Base-by-base conservation (phyloP, 352 stramenopile species). In the Discostella stelligera region DNA sequence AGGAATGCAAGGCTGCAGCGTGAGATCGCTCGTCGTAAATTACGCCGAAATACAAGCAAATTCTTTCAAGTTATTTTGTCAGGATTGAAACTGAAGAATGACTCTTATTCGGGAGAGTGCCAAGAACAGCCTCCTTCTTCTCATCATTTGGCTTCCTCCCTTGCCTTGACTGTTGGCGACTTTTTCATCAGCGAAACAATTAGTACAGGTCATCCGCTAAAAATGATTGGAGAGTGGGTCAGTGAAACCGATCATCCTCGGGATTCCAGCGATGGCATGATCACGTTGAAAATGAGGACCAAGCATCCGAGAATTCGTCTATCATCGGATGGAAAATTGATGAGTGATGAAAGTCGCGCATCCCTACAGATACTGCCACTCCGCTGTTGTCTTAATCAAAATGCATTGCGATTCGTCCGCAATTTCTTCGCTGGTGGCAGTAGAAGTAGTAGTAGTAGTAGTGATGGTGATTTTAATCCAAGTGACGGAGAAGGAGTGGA, bases 251-350 rank as follows among this genome's bases (percentile, higher is more conserved):
- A 91, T 18, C 88, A 94, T 72, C 88, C 88, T 16, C 69, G 86
- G 52, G 85, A 92, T 70, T 70, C 79, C 48, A 78, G 66, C 27
- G 83, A 90, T 60, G 88, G 86, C 13, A 76, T 90, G 5, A 66
- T 92, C 25, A 90, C 86, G 83, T 62, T 94, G 55, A 91, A 90
- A 74, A 90, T 94, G 81, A 70, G 87, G 23, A 91, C 84, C 63
- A 89, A 86, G 78, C 73, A 87, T 59, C 84, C 86, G 32, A 53
- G 1, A 54, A 39, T 82, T 23, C 54, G 76, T 41, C 56, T 91
- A 16, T 89, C 80, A 41, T 56, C 66, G 13, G 84, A 92, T 71
- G 77, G 77, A 49, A 81, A 89, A 75, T 62, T 94, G 23, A 85
- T 83, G 67, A 88, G 74, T 56, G 80, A 94, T 59, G 84, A 92